Evolutionary conservation across 2,329 filamentous ascomycete genomes (phyloP).

Genomic region (Paecilomyces variotii): DNA sequence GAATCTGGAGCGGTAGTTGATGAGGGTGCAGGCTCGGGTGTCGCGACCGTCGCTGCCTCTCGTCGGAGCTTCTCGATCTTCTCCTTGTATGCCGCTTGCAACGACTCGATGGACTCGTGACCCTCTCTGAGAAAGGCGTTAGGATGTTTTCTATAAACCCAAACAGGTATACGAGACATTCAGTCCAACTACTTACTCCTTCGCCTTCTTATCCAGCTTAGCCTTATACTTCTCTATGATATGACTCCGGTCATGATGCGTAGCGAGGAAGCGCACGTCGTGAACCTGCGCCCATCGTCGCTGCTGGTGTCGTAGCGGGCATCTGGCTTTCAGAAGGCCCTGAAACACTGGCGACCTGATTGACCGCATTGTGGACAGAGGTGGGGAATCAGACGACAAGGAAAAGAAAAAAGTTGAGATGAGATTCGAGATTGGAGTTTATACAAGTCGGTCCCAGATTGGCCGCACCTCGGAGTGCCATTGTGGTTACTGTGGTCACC

Average conservation of each 20-base stretch:
- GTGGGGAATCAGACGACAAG: not conserved
- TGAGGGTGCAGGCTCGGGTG: constrained; percentile 34
- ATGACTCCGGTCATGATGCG: constrained; percentile 56
- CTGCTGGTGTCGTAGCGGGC: constrained; percentile 36
- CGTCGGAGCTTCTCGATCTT: constrained; percentile 68
- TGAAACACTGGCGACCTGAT: constrained; percentile 44
- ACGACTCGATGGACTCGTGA: constrained; percentile 47
- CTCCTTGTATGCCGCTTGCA: constrained; percentile 77
- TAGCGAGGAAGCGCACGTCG: constrained; percentile 82
- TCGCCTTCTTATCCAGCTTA: constrained; percentile 77
- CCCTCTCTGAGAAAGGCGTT: constrained; percentile 54
- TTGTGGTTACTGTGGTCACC: not conserved
- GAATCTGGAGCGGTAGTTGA: constrained; percentile 11
- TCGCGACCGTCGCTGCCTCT: constrained; percentile 51
- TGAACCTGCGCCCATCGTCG: constrained; percentile 86
- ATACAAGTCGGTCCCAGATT: not conserved
- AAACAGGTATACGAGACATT: not conserved
- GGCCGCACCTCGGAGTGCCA: not conserved
- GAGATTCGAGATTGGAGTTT: not conserved
- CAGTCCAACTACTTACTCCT: constrained; percentile 40
- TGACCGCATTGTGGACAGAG: constrained; percentile 38
- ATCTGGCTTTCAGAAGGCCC: constrained; percentile 30
- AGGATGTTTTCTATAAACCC: not conserved
- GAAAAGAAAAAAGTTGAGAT: not conserved
- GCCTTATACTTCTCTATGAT: constrained; percentile 78